Conservation (phyloP, 139 green algal species). For the Chlamydomonas schloesseri region DNA sequence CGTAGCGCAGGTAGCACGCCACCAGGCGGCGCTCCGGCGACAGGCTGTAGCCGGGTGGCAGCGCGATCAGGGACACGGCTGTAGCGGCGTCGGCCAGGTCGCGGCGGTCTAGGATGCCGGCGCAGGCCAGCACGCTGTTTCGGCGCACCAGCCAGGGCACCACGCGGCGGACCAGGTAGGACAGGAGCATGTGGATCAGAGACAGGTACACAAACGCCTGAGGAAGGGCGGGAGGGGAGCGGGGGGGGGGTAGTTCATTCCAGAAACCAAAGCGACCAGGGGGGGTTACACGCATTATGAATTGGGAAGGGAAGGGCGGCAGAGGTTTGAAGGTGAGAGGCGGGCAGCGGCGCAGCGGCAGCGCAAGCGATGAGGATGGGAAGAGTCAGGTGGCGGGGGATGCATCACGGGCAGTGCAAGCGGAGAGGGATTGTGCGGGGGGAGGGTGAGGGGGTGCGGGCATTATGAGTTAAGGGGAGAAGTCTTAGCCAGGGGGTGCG, state of each 20-base stretch:
- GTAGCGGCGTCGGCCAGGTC: constrained; percentile 15
- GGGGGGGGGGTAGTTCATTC: too few relatives aligned
- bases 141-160: not conserved
- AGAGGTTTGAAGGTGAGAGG: too few relatives aligned
- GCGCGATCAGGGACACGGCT: not conserved
- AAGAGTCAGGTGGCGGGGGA: not conserved
- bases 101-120: not conserved
- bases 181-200: not conserved
- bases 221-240: not conserved
- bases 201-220: not conserved
- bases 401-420: too few relatives aligned
- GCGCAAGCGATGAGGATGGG: too few relatives aligned
- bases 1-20: constrained; percentile 8
- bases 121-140: not conserved
- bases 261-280: too few relatives aligned
- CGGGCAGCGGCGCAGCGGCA: too few relatives aligned
- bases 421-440: too few relatives aligned
- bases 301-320: too few relatives aligned
- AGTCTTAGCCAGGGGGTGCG: not conserved
- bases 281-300: too few relatives aligned
- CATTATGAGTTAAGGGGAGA: not conserved
- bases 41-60: constrained; percentile 9
- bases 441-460: too few relatives aligned
- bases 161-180: not conserved
- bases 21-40: constrained; percentile 2